Percentiles rank a stretch among this genome's conserved stretches.
phyloP scores from a whole-genome alignment of 257 asterid species.

The Solanum dulcamara region DNA sequence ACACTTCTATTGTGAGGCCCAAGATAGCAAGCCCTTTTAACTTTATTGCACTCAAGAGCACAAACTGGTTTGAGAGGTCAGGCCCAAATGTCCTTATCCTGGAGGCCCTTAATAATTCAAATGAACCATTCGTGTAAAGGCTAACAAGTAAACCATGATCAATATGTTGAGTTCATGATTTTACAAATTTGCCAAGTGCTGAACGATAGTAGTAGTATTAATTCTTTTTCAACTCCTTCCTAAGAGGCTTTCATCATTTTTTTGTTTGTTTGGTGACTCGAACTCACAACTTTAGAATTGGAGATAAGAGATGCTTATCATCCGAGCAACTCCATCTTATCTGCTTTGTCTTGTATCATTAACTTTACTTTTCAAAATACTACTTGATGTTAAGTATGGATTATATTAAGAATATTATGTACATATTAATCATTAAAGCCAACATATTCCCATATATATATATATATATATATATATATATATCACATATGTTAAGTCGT shows the following conservation, averaged over 20 bases:
- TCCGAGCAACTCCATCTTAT: neutral
- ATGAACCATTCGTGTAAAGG: neutral
- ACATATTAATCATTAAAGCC: no score
- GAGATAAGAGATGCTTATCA: neutral
- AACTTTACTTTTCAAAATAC: neutral
- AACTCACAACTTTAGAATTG: no score
- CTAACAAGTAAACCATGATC: neutral
- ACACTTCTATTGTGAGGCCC: no score
- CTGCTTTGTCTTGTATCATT: neutral
- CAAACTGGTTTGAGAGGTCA: no score
- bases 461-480: no score
- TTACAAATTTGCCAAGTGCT: neutral
- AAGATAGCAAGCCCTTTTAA: no score
- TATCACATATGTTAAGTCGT: no score
- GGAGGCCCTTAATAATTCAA: neutral
- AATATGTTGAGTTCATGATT: no score
- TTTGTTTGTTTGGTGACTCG: neutral
- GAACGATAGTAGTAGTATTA: neutral
- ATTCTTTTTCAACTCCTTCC: rapidly evolving
- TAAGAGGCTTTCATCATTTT: no score
- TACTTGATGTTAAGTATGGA: neutral
- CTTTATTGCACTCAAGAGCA: no score
- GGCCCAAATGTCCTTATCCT: neutral
- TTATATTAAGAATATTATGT: no score
- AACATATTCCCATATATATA: no score